Evolutionary conservation across 1,284 basidiomycete genomes (phyloP).

Genomic region (Melanopsichium pennsylvanicum): DNA sequence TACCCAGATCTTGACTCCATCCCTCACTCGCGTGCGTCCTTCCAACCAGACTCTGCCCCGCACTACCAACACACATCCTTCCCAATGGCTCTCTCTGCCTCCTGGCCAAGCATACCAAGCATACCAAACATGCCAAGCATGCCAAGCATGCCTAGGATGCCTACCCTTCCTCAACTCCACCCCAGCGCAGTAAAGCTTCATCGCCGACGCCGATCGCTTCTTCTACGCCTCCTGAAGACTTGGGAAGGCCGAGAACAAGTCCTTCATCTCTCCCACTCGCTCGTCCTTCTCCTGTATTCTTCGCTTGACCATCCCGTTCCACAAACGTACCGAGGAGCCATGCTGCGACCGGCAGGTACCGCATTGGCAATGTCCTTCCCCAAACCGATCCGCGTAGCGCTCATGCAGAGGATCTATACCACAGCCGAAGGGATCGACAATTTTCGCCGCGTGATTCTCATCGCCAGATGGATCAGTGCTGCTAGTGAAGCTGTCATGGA

Average conservation of each 20-base stretch:
- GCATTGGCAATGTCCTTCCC: constrained; percentile 25
- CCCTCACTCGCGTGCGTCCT: constrained; percentile 11
- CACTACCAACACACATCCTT: constrained; percentile 3
- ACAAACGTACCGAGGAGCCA: constrained; percentile 11
- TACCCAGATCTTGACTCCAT: constrained; percentile 6
- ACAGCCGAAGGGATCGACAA: constrained; percentile 40
- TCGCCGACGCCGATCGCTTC: constrained; percentile 14
- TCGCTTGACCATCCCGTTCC: constrained; percentile 27
- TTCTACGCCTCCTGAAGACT: constrained; percentile 35
- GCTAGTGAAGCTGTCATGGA: constrained; percentile 40
- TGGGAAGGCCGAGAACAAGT: constrained; percentile 40
- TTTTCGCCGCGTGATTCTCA: constrained; percentile 34
- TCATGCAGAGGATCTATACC: constrained; percentile 46
- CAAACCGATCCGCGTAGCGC: constrained; percentile 13
- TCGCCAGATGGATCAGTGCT: constrained; percentile 33
- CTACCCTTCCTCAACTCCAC: no score
- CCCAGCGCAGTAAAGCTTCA: constrained; percentile 28
- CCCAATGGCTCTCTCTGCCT: constrained; percentile 13
- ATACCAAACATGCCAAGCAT: no score
- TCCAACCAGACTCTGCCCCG: constrained; percentile 2
- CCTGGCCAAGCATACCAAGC: constrained; percentile 26
- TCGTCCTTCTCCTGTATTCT: constrained; percentile 37
- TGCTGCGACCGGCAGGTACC: constrained; percentile 21
- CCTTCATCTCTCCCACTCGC: constrained; percentile 33
- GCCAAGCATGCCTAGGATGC: no score